Evolutionary conservation across 345 rosid species (phyloP), one percentile per base, ranked within the genome.

Genomic region (Ceriops zippeliana): DNA sequence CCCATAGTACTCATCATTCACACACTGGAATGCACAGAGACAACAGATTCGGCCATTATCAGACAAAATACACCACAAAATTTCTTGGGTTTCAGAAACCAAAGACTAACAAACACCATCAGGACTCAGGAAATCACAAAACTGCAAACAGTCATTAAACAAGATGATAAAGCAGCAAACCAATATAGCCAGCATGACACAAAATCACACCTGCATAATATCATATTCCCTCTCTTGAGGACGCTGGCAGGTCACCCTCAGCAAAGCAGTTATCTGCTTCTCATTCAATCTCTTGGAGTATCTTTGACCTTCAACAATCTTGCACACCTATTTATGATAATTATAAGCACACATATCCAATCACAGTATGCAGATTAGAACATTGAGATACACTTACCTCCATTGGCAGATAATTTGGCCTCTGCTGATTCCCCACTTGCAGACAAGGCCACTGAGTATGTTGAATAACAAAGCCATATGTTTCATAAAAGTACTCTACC

Each of bases 221-320:
- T 96, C 98, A 1, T n/a, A 52, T 68, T 96, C 99, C 69, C 98
- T 81, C 42, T 90, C 97, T 0, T 78, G 63, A 52, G 99, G 99
- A 28, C 96, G 93, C 76, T 96, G 97, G 66, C 99, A 96, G 68
- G 99, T 90, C 71, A 87, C 97, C 81, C 83, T 87, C 80, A 92
- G 79, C 81, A 96, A 79, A 70, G 91, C 90, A 67, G 98, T 90
- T 49, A 96, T 92, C 79, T 96, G 99, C 67, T 84, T 92, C 76
- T 96, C 99, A 73, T 96, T 96, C 75, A 96, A 73, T 67, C 99
- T 82, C 76, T 92, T 96, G 0, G 98, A 87, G 72, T 96, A 96
- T 80, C 99, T 80, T 75, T 96, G 98, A 28, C 99, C 99, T 80
- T 96, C 97, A 6, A 92, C 98, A 57, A 96, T 92, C 82, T 92